Conservation (phyloP, 164 flowering plant species). For the Aristolochia californica region DNA sequence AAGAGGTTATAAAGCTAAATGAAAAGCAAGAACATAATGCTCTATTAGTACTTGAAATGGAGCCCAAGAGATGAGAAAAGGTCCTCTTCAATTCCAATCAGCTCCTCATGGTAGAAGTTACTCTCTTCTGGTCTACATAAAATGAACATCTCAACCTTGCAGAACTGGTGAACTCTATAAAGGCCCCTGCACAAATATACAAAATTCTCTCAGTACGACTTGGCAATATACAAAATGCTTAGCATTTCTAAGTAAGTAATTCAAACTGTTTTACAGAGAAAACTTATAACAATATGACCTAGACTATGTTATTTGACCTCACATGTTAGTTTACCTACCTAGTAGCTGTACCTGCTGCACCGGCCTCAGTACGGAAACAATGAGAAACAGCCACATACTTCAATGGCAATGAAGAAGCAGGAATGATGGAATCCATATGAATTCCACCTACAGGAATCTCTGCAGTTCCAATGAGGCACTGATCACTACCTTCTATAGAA, state of each 20-base stretch:
- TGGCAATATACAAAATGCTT: too few species aligned
- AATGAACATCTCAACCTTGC: conserved; percentile 94
- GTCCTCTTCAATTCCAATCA: conserved; percentile 74
- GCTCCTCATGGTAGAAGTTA: conserved; percentile 62
- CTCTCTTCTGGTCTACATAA: conserved; percentile 90
- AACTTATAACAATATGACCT: not conserved
- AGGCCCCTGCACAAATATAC: conserved; percentile 60
- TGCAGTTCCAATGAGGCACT: conserved; percentile 96
- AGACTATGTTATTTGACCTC: not conserved
- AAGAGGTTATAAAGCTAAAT: not conserved
- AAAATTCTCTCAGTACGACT: too few species aligned
- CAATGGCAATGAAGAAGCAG: conserved; percentile 66
- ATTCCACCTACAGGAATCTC: conserved; percentile 98
- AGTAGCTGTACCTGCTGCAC: conserved; percentile 85
- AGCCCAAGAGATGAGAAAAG: conserved; percentile 74
- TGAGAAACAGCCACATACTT: conserved; percentile 86
- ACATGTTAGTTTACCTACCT: conserved; percentile 22
- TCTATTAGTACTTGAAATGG: conserved; percentile 55
- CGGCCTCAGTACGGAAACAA: conserved; percentile 94
- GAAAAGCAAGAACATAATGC: conserved; percentile 6
- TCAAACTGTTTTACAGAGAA: not conserved
- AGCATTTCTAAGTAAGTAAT: too few species aligned
- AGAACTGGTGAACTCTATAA: conserved; percentile 94
- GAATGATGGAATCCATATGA: conserved; percentile 87
- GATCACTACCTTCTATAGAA: conserved; percentile 79